Percentiles rank a stretch among this genome's conserved stretches.
These are phyloP conservation scores for Moesziomyces globuligerus DNA, from an alignment of 1,284 basidiomycete genomes.

Conservation along the genomic window DNA sequence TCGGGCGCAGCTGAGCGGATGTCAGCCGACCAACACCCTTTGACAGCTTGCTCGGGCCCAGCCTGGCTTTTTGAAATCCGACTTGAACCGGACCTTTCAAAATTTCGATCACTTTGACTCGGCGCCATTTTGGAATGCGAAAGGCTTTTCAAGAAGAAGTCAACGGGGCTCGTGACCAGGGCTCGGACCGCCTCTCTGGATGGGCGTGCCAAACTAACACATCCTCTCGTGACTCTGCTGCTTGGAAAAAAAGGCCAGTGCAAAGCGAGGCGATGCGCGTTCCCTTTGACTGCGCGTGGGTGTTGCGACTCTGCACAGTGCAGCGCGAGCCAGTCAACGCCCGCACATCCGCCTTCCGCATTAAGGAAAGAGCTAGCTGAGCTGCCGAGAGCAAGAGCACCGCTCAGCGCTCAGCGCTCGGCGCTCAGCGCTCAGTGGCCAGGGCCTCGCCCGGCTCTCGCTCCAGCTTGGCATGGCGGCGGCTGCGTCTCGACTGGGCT, in stretches of 20 bases:
- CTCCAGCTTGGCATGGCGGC: too few species aligned
- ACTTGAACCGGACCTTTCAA: not conserved
- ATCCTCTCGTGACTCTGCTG: not conserved
- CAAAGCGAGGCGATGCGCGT: not conserved
- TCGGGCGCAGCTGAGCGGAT: too few species aligned
- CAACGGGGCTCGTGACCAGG: not conserved
- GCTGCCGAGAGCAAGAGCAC: too few species aligned
- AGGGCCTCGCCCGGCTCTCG: too few species aligned
- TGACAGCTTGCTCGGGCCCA: not conserved
- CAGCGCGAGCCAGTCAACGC: too few species aligned
- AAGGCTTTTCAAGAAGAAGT: conserved; percentile 17
- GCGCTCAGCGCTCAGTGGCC: too few species aligned
- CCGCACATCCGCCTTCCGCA: too few species aligned
- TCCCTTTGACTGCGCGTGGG: not conserved
- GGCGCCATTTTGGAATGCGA: conserved; percentile 9
- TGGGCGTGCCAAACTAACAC: conserved; percentile 3
- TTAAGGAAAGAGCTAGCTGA: too few species aligned
- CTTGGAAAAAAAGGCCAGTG: not conserved
- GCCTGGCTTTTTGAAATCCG: not conserved
- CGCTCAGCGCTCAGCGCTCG: too few species aligned
- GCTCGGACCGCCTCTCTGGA: conserved; percentile 19
- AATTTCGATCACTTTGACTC: conserved; percentile 18
- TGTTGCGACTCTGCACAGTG: too few species aligned
- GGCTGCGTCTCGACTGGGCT: too few species aligned
- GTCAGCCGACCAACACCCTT: conserved; percentile 1